Evolutionary conservation across 371 early-diverging fungal species (phyloP).

Genomic region (Phascolomyces articulosus): DNA sequence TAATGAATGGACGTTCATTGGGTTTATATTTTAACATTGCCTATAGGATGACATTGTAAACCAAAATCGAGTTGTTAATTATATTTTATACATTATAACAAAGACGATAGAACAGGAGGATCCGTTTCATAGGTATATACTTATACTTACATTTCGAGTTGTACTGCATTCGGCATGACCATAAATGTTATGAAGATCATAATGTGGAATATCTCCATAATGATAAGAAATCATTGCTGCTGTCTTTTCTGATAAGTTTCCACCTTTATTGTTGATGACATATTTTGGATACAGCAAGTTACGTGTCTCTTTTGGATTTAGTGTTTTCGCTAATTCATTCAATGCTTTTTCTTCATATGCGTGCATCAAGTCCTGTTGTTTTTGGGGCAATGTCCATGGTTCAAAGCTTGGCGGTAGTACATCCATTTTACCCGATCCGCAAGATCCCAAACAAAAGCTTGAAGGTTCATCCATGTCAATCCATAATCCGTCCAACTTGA

Average conservation of each 20-base stretch:
- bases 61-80: too few species aligned
- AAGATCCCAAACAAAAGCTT: slow-evolving; percentile 44
- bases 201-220: slow-evolving; percentile 54
- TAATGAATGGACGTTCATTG: slow-evolving; percentile 68
- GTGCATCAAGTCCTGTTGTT: slow-evolving; percentile 23
- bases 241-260: slow-evolving; percentile 57
- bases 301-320: slow-evolving; percentile 22
- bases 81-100: too few species aligned
- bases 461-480: slow-evolving; percentile 79
- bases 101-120: too few species aligned
- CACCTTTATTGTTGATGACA: slow-evolving; percentile 34
- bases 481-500: slow-evolving; percentile 48
- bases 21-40: slow-evolving; percentile 34
- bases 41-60: too few species aligned
- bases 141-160: slow-evolving; percentile 50
- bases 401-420: slow-evolving; percentile 22
- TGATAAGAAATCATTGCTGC: slow-evolving; percentile 60
- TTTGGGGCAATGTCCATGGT: slow-evolving; percentile 32
- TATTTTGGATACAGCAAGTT: slow-evolving; percentile 39
- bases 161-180: slow-evolving; percentile 60
- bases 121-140: too few species aligned
- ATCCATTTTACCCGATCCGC: slow-evolving; percentile 21
- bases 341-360: slow-evolving; percentile 23
- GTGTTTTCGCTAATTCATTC: slow-evolving; percentile 24
- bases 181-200: slow-evolving; percentile 69